Evolutionary conservation across 106 monocot genomes (phyloP), one percentile per base, ranked within the genome.

Genomic region (Apostasia shenzhenica): DNA sequence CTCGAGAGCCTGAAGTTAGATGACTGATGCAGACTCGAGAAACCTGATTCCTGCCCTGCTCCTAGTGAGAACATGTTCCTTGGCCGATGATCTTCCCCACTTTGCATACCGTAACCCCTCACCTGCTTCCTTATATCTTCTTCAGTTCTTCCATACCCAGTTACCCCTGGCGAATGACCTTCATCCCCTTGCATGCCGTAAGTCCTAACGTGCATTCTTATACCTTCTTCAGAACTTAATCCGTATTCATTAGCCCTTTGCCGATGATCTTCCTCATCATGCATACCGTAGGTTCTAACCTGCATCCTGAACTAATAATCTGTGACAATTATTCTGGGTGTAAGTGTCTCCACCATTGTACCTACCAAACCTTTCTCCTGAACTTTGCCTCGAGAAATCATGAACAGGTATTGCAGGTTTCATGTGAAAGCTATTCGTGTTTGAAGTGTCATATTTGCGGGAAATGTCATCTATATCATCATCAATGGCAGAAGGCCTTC

Each of bases 391-490:
- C 11, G 12, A n/a, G 54, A 74, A 49, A 11, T 72, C 59, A 6
- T 48, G 48, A 57, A 37, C 43, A 2, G 52, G 45, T 2, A 10
- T 43, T 9, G 26, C 61, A 13, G 75, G 37, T 59, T 45, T 41
- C 44, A n/a, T 59, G 54, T 58, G 43, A 3, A 61, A 37, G 14
- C n/a, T 26, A 6, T 66, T 67, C 5, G 52, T 70, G 7, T 13
- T 63, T 51, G 61, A 8, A 10, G 55, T 6, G 54, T 52, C 6
- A 70, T 84, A 88, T 61, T 47, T 80, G 73, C 53, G 73, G 26
- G 75, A 70, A 39, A 81, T 54, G 4, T 61, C 71, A 63, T 63
- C 58, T 8, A 81, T 61, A 46, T 78, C 73, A 0, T 72, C 70
- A 55, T 70, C 38, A 5, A 46, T 10, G 42, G 41, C 6, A 6